Evolutionary conservation across 768 basidiomycete species (phyloP), one percentile per base, ranked within the genome.

Genomic region (Boletus rubescentipes): DNA sequence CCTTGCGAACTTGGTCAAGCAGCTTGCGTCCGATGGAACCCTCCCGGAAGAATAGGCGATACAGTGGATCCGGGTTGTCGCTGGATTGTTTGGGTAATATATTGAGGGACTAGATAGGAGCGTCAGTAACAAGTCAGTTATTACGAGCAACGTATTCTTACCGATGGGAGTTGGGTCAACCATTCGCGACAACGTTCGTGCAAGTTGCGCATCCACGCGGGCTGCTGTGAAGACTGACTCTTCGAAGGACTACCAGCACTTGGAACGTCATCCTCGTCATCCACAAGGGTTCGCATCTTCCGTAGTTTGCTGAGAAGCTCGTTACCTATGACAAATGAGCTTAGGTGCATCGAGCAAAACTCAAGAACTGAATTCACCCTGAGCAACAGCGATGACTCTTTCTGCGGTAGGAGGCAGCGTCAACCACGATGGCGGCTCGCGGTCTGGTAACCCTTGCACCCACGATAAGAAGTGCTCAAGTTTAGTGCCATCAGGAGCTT

Each of bases 391-490:
- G 60, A 98, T 95, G 39, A 97, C 86, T 32, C 87, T 84, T 66
- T 98, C 96, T 36, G 95, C 94, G 20, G 91, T 89, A 0, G 90
- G 88, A 14, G 96, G 95, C 16, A 99, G 80, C 65, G 91, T 91
- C 43, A 98, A 78, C 95, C 95, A 98, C 32, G 91, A 85, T 2
- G 94, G 94, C 2, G 94, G 94, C 67, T 97, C 93, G 32, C 90
- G 85, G 62, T 97, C 95, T 0, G 97, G 96, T 29, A 99, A 73
- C 21, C 80, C 79, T 64, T 88, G 84, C 9, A 93, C 91, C 97
- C 96, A 99, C 14, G 81, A 76, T 52, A 95, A 61, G 83, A 95
- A 99, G 61, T 93, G 89, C 42, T 91, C 87, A 52, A 98, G 76
- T 72, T 92, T 91, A 1, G 92, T 97, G 14, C 95, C 96, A 54